These are phyloP conservation scores for Ceratorhiza oryzae-sativae DNA, from an alignment of 1,284 basidiomycete genomes.

Conservation along the genomic window DNA sequence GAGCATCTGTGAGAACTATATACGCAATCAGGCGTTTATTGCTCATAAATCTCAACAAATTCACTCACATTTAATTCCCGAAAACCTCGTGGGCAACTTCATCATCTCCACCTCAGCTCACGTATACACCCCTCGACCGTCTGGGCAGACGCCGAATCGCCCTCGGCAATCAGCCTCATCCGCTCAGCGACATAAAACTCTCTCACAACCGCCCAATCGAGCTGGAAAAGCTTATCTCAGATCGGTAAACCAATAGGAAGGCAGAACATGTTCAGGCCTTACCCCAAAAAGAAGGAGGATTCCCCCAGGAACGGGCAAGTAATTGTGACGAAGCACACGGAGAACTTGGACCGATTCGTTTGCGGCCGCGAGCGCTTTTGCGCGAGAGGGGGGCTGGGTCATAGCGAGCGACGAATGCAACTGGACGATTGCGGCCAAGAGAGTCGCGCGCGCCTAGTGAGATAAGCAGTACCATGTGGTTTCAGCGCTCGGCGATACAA, in stretches of 20 bases:
- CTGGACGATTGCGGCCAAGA: slow-evolving; percentile 9
- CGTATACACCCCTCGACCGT: slow-evolving; percentile 1
- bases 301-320: background rate
- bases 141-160: background rate
- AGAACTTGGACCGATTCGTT: slow-evolving; percentile 15
- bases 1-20: too few species aligned
- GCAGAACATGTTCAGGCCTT: background rate
- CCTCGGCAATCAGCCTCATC: slow-evolving; percentile 2
- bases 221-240: slow-evolving; percentile 11
- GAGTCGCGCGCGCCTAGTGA: slow-evolving; percentile 19
- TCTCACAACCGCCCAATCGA: slow-evolving; percentile 25
- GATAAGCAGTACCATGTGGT: background rate
- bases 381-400: background rate
- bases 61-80: background rate
- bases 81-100: background rate
- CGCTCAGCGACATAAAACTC: background rate
- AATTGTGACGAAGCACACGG: background rate
- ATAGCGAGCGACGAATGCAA: background rate
- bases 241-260: background rate
- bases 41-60: background rate
- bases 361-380: slow-evolving; percentile 17
- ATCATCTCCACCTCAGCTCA: slow-evolving; percentile 20
- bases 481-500: background rate
- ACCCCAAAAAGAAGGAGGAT: slow-evolving; percentile 22
- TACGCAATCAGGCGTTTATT: too few species aligned